Conservation (phyloP, 2,329 filamentous ascomycete species). For the Penicillium sp. region DNA sequence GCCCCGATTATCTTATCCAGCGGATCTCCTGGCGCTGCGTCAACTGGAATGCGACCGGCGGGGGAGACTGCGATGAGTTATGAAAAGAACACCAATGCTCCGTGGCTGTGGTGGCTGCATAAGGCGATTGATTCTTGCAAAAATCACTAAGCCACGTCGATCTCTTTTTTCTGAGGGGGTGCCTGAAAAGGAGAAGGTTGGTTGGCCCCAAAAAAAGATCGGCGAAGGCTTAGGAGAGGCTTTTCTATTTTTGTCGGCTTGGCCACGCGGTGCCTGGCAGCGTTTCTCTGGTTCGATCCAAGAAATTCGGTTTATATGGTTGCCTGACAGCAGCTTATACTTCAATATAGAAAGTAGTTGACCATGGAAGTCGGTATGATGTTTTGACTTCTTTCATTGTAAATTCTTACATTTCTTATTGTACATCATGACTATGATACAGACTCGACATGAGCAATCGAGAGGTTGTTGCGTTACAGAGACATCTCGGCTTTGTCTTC, state of each 20-base stretch:
- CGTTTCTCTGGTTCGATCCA: neutral
- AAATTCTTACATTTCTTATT: neutral
- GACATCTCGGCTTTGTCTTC: neutral
- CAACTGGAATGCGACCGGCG: constrained; percentile 10
- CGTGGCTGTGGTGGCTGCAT: constrained; percentile 15
- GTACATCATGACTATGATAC: constrained; percentile 16
- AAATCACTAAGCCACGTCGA: neutral
- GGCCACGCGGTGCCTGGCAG: constrained; percentile 5
- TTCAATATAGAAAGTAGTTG: no score
- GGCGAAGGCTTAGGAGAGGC: constrained; percentile 5
- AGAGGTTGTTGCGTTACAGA: neutral
- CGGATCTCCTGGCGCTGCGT: constrained; percentile 19
- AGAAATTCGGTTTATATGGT: neutral
- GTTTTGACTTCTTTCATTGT: no score
- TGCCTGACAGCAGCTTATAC: neutral
- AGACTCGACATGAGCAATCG: constrained; percentile 10
- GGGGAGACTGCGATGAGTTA: neutral
- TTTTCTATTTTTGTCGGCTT: constrained; percentile 17
- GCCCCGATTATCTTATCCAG: constrained; percentile 24
- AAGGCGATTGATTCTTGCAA: neutral
- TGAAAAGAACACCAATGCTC: constrained; percentile 6
- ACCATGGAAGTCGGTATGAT: no score
- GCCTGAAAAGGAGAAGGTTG: neutral
- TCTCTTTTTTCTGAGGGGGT: neutral
- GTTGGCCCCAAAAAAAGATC: constrained; percentile 1